These are phyloP conservation scores for Pythium dissotocum DNA, from an alignment of 352 stramenopile species.

Conservation along the genomic window DNA sequence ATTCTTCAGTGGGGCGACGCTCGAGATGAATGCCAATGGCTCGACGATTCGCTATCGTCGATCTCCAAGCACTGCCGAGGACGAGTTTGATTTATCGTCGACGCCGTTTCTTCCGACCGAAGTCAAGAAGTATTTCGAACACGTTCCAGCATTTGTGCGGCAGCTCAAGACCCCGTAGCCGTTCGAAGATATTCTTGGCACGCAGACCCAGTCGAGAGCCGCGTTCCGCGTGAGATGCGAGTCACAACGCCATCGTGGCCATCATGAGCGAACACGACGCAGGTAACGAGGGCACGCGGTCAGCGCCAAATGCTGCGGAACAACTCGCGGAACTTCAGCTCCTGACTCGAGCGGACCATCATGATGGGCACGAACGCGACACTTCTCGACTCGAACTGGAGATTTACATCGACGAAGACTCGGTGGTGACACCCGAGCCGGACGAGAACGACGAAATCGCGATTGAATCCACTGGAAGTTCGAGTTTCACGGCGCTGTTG, in stretches of 20 bases:
- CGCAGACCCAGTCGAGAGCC: neutral
- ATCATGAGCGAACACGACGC: neutral
- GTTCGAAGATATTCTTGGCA: slow-evolving; percentile 9
- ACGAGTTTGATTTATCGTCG: slow-evolving; percentile 22
- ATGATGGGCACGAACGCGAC: neutral
- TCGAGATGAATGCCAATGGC: slow-evolving; percentile 48
- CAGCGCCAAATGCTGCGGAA: slow-evolving; percentile 11
- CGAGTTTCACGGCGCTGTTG: slow-evolving; percentile 22
- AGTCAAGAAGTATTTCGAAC: slow-evolving; percentile 28
- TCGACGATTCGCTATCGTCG: slow-evolving; percentile 34
- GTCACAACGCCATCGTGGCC: neutral
- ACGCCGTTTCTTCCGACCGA: slow-evolving; percentile 25
- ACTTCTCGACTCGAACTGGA: slow-evolving; percentile 2
- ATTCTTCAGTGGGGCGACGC: slow-evolving; percentile 44
- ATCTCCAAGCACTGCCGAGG: slow-evolving; percentile 4
- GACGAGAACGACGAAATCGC: slow-evolving; percentile 5
- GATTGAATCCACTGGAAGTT: neutral
- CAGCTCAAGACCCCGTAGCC: slow-evolving; percentile 15
- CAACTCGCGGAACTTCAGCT: slow-evolving; percentile 51
- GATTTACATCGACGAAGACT: slow-evolving; percentile 16
- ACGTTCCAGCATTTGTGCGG: slow-evolving; percentile 26
- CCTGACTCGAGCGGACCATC: slow-evolving; percentile 40
- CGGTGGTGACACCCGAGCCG: slow-evolving; percentile 1
- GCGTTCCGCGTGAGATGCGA: neutral
- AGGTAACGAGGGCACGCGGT: neutral